Conservation (phyloP, 1,284 basidiomycete species). For the Earliella scabrosa region DNA sequence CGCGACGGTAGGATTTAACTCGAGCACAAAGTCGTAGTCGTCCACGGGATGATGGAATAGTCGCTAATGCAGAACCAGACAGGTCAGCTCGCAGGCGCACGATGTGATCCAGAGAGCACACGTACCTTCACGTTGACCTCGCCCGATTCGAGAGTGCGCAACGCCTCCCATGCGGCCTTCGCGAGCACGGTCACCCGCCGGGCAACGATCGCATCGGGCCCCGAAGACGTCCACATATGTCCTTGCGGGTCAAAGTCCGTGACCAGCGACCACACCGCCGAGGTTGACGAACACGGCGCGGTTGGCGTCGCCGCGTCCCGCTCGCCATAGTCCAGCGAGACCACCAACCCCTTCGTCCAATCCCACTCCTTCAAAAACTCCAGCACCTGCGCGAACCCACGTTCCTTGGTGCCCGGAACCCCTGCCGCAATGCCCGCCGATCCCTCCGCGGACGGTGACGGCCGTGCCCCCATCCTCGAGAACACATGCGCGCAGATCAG, state of each 20-base stretch:
- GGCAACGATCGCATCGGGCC: constrained; percentile 73
- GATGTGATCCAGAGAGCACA: neutral
- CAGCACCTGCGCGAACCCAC: constrained; percentile 84
- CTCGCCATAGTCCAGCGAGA: constrained; percentile 58
- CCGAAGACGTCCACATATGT: constrained; percentile 71
- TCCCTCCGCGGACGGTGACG: constrained; percentile 32
- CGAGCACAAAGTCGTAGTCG: constrained; percentile 88
- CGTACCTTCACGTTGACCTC: constrained; percentile 57
- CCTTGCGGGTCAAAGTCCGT: constrained; percentile 85
- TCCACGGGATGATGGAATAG: constrained; percentile 85
- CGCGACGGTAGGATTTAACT: constrained; percentile 67
- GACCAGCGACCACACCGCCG: constrained; percentile 74
- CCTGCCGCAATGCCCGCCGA: constrained; percentile 35
- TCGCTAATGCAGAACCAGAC: constrained; percentile 48
- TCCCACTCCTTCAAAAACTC: constrained; percentile 84
- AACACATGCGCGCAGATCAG: constrained; percentile 79
- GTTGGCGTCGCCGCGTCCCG: constrained; percentile 20
- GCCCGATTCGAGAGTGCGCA: constrained; percentile 51
- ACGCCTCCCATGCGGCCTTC: constrained; percentile 63
- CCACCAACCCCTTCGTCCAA: constrained; percentile 71
- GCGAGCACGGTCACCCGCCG: constrained; percentile 74
- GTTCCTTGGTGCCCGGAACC: constrained; percentile 71
- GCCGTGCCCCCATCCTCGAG: constrained; percentile 40
- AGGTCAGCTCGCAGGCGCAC: neutral
- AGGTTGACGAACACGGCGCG: constrained; percentile 9